Conservation (phyloP, 805 yeast species). For the Ogataea nakhonphanomensis region DNA sequence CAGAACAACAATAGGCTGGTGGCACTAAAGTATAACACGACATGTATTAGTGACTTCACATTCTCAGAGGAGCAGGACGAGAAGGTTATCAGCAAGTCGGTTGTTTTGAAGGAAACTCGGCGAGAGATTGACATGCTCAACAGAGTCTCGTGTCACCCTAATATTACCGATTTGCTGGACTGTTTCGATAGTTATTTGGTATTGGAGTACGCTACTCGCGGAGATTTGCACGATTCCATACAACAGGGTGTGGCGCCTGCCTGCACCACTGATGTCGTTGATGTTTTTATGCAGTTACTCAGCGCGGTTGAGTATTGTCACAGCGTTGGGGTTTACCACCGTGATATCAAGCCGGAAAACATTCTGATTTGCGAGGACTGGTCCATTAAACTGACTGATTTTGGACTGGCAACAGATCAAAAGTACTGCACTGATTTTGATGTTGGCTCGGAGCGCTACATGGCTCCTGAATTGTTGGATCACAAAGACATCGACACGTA, state of each 20-base stretch:
- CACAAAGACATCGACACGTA: slow-evolving; percentile 49
- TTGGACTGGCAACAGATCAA: slow-evolving; percentile 55
- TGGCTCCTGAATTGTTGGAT: slow-evolving; percentile 93
- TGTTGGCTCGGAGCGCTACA: slow-evolving; percentile 85
- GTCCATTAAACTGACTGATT: slow-evolving; percentile 55
- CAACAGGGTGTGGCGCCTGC: slow-evolving; percentile 61
- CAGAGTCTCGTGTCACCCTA: slow-evolving; percentile 53
- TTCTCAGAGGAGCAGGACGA: slow-evolving; percentile 11
- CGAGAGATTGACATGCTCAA: slow-evolving; percentile 66
- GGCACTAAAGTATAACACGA: slow-evolving; percentile 82
- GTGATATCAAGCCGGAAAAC: slow-evolving; percentile 59
- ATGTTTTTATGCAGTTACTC: slow-evolving; percentile 48
- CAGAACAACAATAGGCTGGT: slow-evolving; percentile 47
- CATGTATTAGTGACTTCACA: slow-evolving; percentile 43
- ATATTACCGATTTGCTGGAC: slow-evolving; percentile 45
- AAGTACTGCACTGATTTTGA: slow-evolving; percentile 68
- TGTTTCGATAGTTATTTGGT: slow-evolving; percentile 50
- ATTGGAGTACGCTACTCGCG: slow-evolving; percentile 82
- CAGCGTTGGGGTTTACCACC: slow-evolving; percentile 45
- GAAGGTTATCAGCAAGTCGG: slow-evolving; percentile 29
- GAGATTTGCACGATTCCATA: slow-evolving; percentile 82
- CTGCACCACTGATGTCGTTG: slow-evolving; percentile 51
- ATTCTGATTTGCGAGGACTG: slow-evolving; percentile 52
- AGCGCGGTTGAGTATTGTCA: slow-evolving; percentile 52
- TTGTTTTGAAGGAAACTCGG: slow-evolving; percentile 53